Conservation (phyloP, 768 basidiomycete species). For the Lactarius sanguifluus region DNA sequence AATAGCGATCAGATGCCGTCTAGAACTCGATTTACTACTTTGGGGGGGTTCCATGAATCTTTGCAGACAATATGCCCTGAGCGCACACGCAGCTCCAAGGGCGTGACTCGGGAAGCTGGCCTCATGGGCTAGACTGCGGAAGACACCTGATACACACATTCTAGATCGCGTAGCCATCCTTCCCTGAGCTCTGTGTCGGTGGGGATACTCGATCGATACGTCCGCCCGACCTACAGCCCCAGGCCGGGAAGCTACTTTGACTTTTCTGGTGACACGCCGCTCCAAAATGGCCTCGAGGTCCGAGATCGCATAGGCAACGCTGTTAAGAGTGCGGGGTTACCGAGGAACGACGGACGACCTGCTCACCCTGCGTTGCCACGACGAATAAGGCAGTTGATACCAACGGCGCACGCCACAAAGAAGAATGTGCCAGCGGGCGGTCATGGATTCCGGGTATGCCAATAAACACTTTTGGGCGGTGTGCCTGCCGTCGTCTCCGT, state of each 20-base stretch:
- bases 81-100: neutral
- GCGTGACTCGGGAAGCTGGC: neutral
- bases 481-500: constrained; percentile 5
- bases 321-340: constrained; percentile 7
- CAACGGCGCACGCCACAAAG: constrained; percentile 5
- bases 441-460: neutral
- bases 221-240: neutral
- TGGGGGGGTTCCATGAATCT: neutral
- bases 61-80: neutral
- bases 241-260: neutral
- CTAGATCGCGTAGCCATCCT: neutral
- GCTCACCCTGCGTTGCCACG: neutral
- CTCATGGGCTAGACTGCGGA: neutral
- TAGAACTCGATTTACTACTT: neutral
- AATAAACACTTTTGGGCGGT: neutral
- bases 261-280: neutral
- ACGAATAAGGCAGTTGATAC: neutral
- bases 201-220: constrained; percentile 1
- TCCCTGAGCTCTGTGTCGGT: neutral
- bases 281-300: neutral
- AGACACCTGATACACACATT: neutral
- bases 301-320: neutral
- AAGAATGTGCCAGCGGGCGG: neutral
- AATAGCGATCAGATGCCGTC: neutral
- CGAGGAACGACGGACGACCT: neutral